Percentiles rank a stretch among this genome's conserved stretches.
Conservation (phyloP, 2,329 filamentous ascomycete species). For the Botrytis pseudocinerea region DNA sequence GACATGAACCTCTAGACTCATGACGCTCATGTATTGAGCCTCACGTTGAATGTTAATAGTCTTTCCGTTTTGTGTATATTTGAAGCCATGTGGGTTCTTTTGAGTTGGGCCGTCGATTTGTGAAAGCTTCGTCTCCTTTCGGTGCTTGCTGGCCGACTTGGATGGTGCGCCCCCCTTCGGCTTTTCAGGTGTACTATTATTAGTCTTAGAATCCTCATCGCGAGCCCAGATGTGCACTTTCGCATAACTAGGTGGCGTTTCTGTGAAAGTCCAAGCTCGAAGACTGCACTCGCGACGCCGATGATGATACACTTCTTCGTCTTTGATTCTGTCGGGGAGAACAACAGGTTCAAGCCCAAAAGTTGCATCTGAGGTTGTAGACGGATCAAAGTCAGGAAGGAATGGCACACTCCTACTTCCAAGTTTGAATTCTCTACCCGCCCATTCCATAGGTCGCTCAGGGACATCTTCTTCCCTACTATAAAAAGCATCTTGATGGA, state of each 20-base stretch:
- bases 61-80: slow-evolving; percentile 75
- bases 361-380: slow-evolving; percentile 56
- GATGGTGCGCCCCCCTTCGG: slow-evolving; percentile 27
- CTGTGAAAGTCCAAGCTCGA: slow-evolving; percentile 74
- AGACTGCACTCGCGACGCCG: slow-evolving; percentile 61
- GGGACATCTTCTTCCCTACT: slow-evolving; percentile 83
- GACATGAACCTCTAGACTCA: slow-evolving; percentile 91
- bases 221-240: slow-evolving; percentile 71
- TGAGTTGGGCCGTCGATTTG: slow-evolving; percentile 91
- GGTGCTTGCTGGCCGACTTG: slow-evolving; percentile 26
- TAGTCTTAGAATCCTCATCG: slow-evolving; percentile 40
- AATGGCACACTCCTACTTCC: slow-evolving; percentile 74
- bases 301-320: slow-evolving; percentile 52
- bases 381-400: slow-evolving; percentile 74
- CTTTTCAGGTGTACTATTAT: slow-evolving; percentile 29
- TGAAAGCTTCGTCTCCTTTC: slow-evolving; percentile 53
- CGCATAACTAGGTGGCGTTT: slow-evolving; percentile 65
- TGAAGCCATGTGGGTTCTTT: slow-evolving; percentile 77
- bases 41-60: slow-evolving; percentile 79
- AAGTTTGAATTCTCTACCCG: slow-evolving; percentile 79
- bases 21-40: slow-evolving; percentile 91
- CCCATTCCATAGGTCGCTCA: slow-evolving; percentile 75
- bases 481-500: slow-evolving; percentile 87
- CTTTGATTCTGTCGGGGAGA: slow-evolving; percentile 51
- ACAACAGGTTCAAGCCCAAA: slow-evolving; percentile 53